Evolutionary conservation across 805 yeast genomes (phyloP), one percentile per base, ranked within the genome.

Genomic region (Cyberlindnera suaveolens): DNA sequence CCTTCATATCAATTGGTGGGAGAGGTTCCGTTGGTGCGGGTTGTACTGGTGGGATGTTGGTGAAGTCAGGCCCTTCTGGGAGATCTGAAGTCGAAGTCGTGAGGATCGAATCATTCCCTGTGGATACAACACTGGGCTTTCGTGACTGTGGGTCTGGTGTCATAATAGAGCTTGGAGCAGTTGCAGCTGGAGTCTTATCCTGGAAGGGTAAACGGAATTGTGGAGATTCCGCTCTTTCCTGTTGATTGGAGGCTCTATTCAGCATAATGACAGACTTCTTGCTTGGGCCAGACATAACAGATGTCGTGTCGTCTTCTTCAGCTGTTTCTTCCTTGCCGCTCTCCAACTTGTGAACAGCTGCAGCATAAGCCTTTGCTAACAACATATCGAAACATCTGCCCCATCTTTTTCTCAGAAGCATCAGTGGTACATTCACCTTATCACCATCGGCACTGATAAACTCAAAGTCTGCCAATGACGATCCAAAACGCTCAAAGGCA

Each of bases 321-420:
- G 38, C 46, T 4, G 39, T 43, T 4, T 45, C 53, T 10, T 39
- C 50, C 29, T 52, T 45, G 30, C 48, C 42, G 35, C 42, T 47
- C 19, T 66, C 66, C 34, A 64, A 53, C 29, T 56, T 60, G 31
- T 59, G 52, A 9, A 62, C 62, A 8, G 85, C 82, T 45, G 75
- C 67, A 0, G 82, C 77, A 58, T 83, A 85, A 1, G 82, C 85
- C 51, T 75, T 72, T 0, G 88, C 69, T 33, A 85, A 59, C 15
- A 84, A 48, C 49, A 71, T 70, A 49, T 81, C 80, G 55, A 85
- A 85, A 48, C 75, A 80, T 30, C 76, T 61, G 1, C 93, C 93
- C 95, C 95, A 85, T 56, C 93, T 68, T 51, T 80, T 82, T 50
- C 85, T 70, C 41, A 85, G 66, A 4, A 85, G 64, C 49, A 67